A percentile compares a stretch with the other conserved stretches of the same genome.
Evolutionary conservation across 1,284 basidiomycete species (phyloP).

Genomic region (Marasmius fiardii): DNA sequence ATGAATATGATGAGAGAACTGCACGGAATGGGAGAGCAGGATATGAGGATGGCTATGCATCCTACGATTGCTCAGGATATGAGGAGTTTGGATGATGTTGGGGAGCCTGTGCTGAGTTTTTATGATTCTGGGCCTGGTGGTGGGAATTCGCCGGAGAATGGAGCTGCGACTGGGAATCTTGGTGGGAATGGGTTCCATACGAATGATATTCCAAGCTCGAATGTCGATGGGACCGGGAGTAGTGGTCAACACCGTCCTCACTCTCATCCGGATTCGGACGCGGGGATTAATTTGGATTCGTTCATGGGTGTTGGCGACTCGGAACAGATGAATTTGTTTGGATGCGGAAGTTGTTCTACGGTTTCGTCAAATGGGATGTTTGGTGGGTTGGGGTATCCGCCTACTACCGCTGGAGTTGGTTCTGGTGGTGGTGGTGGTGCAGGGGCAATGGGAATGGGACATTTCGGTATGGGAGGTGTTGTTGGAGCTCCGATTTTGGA

Average conservation of each 20-base stretch:
- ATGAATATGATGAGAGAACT: too few relatives aligned
- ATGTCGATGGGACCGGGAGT: too few relatives aligned
- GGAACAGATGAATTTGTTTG: neutral
- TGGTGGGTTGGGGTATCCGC: conserved; percentile 15
- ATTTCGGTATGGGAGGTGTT: conserved; percentile 11
- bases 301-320: neutral
- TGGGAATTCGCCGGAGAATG: too few relatives aligned
- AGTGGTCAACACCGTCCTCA: too few relatives aligned
- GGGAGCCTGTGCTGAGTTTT: conserved; percentile 18
- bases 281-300: neutral
- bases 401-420: conserved; percentile 14
- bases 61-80: conserved; percentile 29
- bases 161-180: too few relatives aligned
- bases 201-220: too few relatives aligned
- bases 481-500: conserved; percentile 42
- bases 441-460: neutral
- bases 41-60: conserved; percentile 22
- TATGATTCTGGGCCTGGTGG: conserved; percentile 18
- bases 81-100: conserved; percentile 20
- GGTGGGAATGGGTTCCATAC: too few relatives aligned
- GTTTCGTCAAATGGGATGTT: neutral
- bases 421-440: neutral
- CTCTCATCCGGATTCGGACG: too few relatives aligned
- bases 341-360: conserved; percentile 11
- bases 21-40: neutral